Conservation (phyloP, 305 asterid species). For the Fraxinus xanthoxyloides region DNA sequence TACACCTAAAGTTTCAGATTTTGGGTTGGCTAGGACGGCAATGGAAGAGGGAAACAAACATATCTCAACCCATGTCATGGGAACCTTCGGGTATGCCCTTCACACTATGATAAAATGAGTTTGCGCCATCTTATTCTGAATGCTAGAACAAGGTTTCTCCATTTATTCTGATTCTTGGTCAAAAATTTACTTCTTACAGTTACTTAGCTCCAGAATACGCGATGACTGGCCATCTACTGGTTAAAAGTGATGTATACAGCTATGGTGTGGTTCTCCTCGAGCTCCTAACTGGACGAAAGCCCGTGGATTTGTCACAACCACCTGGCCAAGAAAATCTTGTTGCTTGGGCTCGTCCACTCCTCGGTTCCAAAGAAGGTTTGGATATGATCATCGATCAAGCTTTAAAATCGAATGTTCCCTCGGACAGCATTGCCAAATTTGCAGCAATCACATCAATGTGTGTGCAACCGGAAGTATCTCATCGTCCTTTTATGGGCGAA, state of each 20-base stretch:
- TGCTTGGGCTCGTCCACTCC: slow-evolving; percentile 87
- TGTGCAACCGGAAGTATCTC: slow-evolving; percentile 92
- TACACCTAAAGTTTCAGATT: slow-evolving; percentile 90
- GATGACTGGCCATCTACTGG: slow-evolving; percentile 97
- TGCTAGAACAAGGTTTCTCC: not conserved
- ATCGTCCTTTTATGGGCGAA: slow-evolving; percentile 98
- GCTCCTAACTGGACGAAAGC: slow-evolving; percentile 86
- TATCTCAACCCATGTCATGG: slow-evolving; percentile 78
- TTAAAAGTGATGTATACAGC: slow-evolving; percentile 93
- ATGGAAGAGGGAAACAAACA: slow-evolving; percentile 62
- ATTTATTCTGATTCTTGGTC: slow-evolving; percentile 5
- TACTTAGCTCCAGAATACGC: slow-evolving; percentile 96
- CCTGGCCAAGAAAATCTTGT: slow-evolving; percentile 87
- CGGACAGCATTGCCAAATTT: slow-evolving; percentile 58
- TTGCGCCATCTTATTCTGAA: not conserved
- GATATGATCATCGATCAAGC: slow-evolving; percentile 57
- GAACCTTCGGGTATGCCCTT: slow-evolving; percentile 57
- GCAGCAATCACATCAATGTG: slow-evolving; percentile 97
- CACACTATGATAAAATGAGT: not conserved
- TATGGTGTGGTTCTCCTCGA: slow-evolving; percentile 92
- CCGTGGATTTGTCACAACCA: slow-evolving; percentile 81
- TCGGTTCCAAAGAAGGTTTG: slow-evolving; percentile 54
- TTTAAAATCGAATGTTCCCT: slow-evolving; percentile 33
- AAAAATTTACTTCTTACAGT: slow-evolving; percentile 35
- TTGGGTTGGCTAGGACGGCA: slow-evolving; percentile 89